Evolutionary conservation across 1,139 yeast genomes (phyloP), one percentile per base, ranked within the genome.

Genomic region (Suhomyces wounanorum): DNA sequence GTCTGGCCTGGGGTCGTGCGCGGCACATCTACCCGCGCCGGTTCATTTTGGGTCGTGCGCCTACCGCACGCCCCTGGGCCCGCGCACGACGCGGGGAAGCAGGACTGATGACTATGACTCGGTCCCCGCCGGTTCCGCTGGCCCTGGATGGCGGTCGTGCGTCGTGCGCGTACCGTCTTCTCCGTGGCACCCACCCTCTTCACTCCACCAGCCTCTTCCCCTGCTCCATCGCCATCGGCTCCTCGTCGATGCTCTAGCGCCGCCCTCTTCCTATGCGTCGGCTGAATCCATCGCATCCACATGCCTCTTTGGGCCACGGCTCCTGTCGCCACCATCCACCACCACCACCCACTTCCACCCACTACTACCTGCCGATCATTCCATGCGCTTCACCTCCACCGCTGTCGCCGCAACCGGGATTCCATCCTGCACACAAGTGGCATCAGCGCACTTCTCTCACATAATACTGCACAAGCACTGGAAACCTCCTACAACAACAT

Each of bases 331-430:
- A n/a, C n/a, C n/a, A n/a, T n/a, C n/a, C n/a, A n/a, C n/a, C n/a
- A n/a, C n/a, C n/a, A n/a, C n/a, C n/a, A n/a, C n/a, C n/a, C n/a
- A n/a, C n/a, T n/a, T n/a, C n/a, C n/a, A n/a, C n/a, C n/a, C n/a
- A n/a, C 23, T 6, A 21, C 6, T 21, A 21, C 6, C 23, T 30
- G 33, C 33, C 33, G 33, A 30, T 30, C 33, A 14, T 30, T 30
- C 33, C 33, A 30, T 30, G 43, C 47, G 47, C 47, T 39, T 39
- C 43, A 25, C 42, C 31, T 16, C 14, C 31, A 4, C 14, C 14
- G 2, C 30, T 10, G 17, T 41, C 13, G 42, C 26, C 40, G 26
- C 26, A 30, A 30, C 33, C 14, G n/a, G 36, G 11, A 37, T 31
- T 31, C 36, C 37, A 30, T 30, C n/a, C 33, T 30, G 33, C 13